A percentile compares a stretch with the other conserved stretches of the same genome.
These are phyloP conservation scores for Agaricus bisporus DNA, from an alignment of 768 basidiomycete species.

Conservation along the genomic window DNA sequence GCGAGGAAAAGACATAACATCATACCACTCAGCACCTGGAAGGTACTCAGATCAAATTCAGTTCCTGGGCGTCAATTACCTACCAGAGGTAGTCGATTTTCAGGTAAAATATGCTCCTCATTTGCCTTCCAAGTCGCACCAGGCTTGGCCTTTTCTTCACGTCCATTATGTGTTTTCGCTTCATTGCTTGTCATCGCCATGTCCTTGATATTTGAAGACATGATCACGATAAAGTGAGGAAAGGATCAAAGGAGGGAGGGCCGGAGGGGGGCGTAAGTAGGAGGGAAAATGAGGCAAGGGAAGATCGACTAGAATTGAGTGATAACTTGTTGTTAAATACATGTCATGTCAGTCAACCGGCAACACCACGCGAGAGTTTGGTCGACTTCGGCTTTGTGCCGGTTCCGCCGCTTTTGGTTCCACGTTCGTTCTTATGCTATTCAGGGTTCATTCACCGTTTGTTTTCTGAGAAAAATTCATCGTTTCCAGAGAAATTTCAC, in stretches of 20 bases:
- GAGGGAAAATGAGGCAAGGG: not conserved
- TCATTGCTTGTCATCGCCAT: not conserved
- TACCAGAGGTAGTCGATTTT: constrained; percentile 45
- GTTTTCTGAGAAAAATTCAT: too few species aligned
- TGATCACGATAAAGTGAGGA: not conserved
- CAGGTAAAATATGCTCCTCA: constrained; percentile 52
- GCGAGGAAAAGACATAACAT: constrained; percentile 44
- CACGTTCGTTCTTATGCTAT: too few species aligned
- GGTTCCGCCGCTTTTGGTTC: too few species aligned
- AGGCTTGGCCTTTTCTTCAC: constrained; percentile 20
- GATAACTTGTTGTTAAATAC: too few species aligned
- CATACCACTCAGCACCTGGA: constrained; percentile 40
- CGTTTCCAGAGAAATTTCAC: too few species aligned
- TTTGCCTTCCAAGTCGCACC: constrained; percentile 50
- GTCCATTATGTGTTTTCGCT: not conserved
- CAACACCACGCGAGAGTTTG: too few species aligned
- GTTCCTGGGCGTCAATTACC: constrained; percentile 8
- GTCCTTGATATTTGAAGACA: constrained; percentile 10
- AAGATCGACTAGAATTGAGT: not conserved
- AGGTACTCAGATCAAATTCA: not conserved
- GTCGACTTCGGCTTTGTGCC: too few species aligned
- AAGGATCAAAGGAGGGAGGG: not conserved
- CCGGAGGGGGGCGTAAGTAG: not conserved
- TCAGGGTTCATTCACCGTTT: too few species aligned
- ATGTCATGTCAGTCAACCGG: too few species aligned